Percentiles rank a stretch among this genome's conserved stretches.
phyloP scores from a whole-genome alignment of 306 rosid species.

The Vigna reflexopilosa region DNA sequence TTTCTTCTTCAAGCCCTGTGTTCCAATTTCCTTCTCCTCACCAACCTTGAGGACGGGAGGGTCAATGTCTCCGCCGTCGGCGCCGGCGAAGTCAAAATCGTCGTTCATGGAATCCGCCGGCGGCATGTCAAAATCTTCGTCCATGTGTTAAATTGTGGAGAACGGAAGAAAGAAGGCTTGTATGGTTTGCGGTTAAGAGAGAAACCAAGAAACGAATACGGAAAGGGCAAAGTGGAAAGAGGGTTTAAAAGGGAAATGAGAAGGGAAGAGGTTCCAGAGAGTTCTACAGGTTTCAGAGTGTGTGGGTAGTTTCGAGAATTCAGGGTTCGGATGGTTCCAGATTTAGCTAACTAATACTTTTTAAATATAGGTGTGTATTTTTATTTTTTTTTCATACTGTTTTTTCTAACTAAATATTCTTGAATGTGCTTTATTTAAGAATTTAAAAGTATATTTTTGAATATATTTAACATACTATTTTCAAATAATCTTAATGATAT shows the following conservation, averaged over 20 bases:
- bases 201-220: neutral
- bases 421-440: too few species aligned
- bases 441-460: too few species aligned
- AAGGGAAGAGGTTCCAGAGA: neutral
- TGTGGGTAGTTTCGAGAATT: constrained; percentile 14
- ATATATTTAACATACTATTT: too few species aligned
- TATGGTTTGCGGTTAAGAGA: neutral
- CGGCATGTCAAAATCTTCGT: constrained; percentile 74
- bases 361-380: too few species aligned
- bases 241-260: neutral
- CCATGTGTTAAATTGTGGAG: constrained; percentile 46
- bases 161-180: neutral
- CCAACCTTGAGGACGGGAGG: constrained; percentile 58
- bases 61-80: constrained; percentile 1
- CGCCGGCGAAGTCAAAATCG: constrained; percentile 70
- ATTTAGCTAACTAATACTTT: neutral
- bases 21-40: constrained; percentile 91
- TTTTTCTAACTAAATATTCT: too few species aligned
- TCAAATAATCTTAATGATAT: too few species aligned
- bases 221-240: neutral
- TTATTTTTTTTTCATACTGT: too few species aligned
- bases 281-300: neutral
- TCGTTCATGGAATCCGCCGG: constrained; percentile 59
- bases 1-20: constrained; percentile 86
- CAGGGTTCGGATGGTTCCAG: neutral